Conservation (phyloP, 106 monocot species). For the Acorus calamus region DNA sequence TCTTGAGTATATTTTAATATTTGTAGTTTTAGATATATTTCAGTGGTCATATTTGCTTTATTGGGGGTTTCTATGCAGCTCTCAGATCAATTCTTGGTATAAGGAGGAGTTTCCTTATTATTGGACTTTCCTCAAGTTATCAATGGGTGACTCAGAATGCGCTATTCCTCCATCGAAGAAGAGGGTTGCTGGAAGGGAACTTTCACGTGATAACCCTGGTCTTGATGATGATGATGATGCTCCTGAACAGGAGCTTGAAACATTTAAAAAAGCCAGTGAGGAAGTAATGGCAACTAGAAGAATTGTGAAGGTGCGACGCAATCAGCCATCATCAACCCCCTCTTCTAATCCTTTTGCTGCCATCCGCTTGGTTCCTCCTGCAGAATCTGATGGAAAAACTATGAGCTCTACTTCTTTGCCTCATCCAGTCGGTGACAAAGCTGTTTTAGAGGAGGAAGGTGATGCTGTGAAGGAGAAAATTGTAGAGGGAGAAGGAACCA, state of each 20-base stretch:
- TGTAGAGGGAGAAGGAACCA: conserved; percentile 6
- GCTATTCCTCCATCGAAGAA: conserved; percentile 46
- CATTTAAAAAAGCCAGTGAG: conserved; percentile 73
- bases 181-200: conserved; percentile 67
- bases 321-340: conserved; percentile 23
- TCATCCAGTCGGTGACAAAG: conserved; percentile 10
- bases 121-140: not conserved
- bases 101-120: no score
- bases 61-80: no score
- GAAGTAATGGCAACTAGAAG: conserved; percentile 84
- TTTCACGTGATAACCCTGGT: conserved; percentile 54
- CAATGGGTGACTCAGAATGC: conserved; percentile 59
- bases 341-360: conserved; percentile 75
- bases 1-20: no score
- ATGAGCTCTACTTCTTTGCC: conserved; percentile 3
- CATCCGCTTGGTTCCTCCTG: conserved; percentile 30
- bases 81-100: no score
- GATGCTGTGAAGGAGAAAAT: conserved; percentile 5
- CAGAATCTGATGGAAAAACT: conserved; percentile 13
- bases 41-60: no score
- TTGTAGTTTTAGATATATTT: no score
- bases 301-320: conserved; percentile 77
- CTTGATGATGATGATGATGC: conserved; percentile 37
- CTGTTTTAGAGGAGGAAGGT: conserved; percentile 8
- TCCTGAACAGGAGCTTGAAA: conserved; percentile 73